Conservation (phyloP, 2,329 filamentous ascomycete species). For the Thermomyces lanuginosus region DNA sequence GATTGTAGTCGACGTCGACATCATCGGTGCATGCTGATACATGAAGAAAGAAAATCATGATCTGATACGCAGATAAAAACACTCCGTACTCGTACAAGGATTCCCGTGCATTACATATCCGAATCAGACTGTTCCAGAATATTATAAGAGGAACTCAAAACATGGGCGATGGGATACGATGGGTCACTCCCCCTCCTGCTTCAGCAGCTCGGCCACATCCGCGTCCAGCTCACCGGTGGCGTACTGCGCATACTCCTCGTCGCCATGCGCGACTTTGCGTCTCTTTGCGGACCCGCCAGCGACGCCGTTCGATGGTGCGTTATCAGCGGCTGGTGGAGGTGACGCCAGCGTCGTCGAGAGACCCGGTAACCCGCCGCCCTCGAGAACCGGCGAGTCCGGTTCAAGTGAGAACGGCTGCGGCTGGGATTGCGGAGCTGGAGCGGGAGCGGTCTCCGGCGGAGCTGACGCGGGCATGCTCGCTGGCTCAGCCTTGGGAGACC, state of each 20-base stretch:
- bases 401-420: conserved; percentile 5
- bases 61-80: too few relatives aligned
- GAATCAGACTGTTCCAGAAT: too few relatives aligned
- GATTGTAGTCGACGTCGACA: too few relatives aligned
- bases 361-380: conserved; percentile 7
- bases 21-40: too few relatives aligned
- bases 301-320: conserved; percentile 13
- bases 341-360: too few relatives aligned
- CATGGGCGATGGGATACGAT: too few relatives aligned
- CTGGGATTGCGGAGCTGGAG: too few relatives aligned
- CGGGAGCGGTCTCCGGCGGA: too few relatives aligned
- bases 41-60: too few relatives aligned
- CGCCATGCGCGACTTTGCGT: conserved; percentile 32
- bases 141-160: too few relatives aligned
- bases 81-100: too few relatives aligned
- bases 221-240: conserved; percentile 42
- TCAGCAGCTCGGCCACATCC: conserved; percentile 43
- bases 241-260: conserved; percentile 30
- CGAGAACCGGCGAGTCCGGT: conserved; percentile 14
- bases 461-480: not conserved
- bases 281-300: conserved; percentile 33
- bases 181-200: conserved; percentile 24
- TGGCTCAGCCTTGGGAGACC: conserved; percentile 23
- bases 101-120: too few relatives aligned
- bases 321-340: conserved; percentile 13